Evolutionary conservation across 2,329 filamentous ascomycete species (phyloP).

Genomic region (Trichoderma brevicompactum): DNA sequence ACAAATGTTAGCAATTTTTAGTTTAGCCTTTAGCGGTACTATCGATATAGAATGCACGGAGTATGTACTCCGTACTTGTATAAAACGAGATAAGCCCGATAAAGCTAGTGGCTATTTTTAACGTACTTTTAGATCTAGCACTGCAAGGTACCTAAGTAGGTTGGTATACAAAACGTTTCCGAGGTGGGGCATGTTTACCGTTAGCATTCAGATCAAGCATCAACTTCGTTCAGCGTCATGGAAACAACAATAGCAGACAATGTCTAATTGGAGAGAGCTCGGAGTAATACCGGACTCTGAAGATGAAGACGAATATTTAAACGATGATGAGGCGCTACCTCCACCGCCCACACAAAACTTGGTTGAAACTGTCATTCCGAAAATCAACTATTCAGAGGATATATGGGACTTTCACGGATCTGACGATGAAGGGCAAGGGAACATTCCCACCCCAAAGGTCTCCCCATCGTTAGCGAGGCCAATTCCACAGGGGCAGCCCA

Average conservation of each 20-base stretch:
- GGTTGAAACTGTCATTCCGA: background rate
- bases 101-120: no score
- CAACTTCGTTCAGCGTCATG: background rate
- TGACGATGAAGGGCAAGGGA: constrained; percentile 35
- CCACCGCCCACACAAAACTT: background rate
- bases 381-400: background rate
- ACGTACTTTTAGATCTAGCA: no score
- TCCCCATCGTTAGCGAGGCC: background rate
- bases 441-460: background rate
- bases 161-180: no score
- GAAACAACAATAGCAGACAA: constrained; percentile 34
- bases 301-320: constrained; percentile 52
- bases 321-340: constrained; percentile 34
- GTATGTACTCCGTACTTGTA: no score
- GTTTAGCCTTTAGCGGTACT: no score
- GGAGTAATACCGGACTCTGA: constrained; percentile 58
- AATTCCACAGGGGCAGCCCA: background rate
- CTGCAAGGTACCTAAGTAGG: background rate
- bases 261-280: constrained; percentile 55
- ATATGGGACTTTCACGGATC: constrained; percentile 36
- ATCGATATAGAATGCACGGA: no score
- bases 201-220: background rate
- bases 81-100: no score
- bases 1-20: no score
- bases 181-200: constrained; percentile 7